phyloP scores from a whole-genome alignment of 495 filamentous ascomycete genomes.

The Gamarada debralockiae region DNA sequence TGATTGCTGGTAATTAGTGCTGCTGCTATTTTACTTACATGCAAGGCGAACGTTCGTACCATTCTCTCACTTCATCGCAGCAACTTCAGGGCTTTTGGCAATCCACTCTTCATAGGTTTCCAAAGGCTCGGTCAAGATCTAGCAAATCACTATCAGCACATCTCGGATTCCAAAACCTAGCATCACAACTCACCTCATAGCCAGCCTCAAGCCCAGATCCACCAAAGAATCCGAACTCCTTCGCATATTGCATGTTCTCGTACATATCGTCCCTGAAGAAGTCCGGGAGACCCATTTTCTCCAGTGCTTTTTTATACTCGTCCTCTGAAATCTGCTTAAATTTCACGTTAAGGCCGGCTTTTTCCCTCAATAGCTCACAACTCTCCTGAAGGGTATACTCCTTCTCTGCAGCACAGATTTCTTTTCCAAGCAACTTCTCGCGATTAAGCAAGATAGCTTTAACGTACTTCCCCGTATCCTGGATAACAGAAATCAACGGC shows the following conservation, averaged over 20 bases:
- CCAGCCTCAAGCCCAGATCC: constrained; percentile 27
- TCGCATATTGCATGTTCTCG: constrained; percentile 45
- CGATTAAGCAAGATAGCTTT: constrained; percentile 39
- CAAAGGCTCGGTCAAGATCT: background rate
- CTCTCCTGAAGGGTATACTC: constrained; percentile 41
- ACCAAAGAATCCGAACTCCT: constrained; percentile 44
- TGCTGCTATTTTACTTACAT: too few species aligned
- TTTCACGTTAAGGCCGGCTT: constrained; percentile 34
- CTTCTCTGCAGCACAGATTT: constrained; percentile 39
- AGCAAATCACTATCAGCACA: background rate
- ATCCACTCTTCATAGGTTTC: background rate
- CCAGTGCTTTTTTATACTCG: constrained; percentile 36
- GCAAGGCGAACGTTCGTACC: too few species aligned
- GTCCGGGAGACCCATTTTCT: constrained; percentile 33
- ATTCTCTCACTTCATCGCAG: background rate
- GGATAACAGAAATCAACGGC: constrained; percentile 45
- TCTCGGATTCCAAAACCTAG: background rate
- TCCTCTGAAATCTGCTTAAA: background rate
- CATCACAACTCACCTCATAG: background rate
- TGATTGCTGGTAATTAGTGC: too few species aligned
- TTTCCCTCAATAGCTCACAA: constrained; percentile 37
- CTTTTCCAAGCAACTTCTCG: constrained; percentile 34
- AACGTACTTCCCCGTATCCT: constrained; percentile 54
- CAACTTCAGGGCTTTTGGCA: background rate
- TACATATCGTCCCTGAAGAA: constrained; percentile 40